phyloP scores from a whole-genome alignment of 176 grass and related monocot genomes.

The Ensete glaucum region DNA sequence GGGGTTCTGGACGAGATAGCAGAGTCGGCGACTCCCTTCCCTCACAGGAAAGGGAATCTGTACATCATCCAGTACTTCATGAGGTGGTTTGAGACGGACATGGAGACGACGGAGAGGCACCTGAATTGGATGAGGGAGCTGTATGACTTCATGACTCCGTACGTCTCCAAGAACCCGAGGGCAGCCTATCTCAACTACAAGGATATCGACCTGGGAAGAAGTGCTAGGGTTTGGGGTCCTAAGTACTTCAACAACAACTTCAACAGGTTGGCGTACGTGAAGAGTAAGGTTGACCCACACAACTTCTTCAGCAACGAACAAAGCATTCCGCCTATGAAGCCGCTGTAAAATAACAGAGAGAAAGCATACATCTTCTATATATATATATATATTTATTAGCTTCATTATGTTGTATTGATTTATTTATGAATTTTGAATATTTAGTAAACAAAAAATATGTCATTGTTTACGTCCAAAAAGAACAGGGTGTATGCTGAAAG shows the following conservation, averaged over 20 bases:
- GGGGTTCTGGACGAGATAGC: conserved; percentile 26
- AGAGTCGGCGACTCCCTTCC: conserved; percentile 30
- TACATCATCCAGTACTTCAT: conserved; percentile 32
- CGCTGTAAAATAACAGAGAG: too few relatives aligned
- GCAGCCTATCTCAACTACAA: conserved; percentile 56
- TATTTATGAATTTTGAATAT: too few relatives aligned
- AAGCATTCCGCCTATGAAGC: conserved; percentile 30
- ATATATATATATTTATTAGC: too few relatives aligned
- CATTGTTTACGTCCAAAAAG: too few relatives aligned
- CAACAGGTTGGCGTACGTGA: conserved; percentile 37
- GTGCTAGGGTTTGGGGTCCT: conserved; percentile 37
- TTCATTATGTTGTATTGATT: too few relatives aligned
- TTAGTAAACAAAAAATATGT: too few relatives aligned
- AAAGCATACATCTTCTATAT: too few relatives aligned
- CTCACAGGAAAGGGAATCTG: conserved; percentile 32
- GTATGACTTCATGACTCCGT: conserved; percentile 33
- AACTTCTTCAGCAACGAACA: conserved; percentile 65
- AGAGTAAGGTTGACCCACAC: conserved; percentile 40
- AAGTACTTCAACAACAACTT: conserved; percentile 59
- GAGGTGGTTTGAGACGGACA: conserved; percentile 13
- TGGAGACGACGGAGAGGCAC: conserved; percentile 1
- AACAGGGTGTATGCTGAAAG: too few relatives aligned
- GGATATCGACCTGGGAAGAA: conserved; percentile 44
- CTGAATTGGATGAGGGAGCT: conserved; percentile 32
- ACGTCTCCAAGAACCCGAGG: conserved; percentile 34